Conservation (phyloP, 495 filamentous ascomycete species). For the Neurospora sp. region DNA sequence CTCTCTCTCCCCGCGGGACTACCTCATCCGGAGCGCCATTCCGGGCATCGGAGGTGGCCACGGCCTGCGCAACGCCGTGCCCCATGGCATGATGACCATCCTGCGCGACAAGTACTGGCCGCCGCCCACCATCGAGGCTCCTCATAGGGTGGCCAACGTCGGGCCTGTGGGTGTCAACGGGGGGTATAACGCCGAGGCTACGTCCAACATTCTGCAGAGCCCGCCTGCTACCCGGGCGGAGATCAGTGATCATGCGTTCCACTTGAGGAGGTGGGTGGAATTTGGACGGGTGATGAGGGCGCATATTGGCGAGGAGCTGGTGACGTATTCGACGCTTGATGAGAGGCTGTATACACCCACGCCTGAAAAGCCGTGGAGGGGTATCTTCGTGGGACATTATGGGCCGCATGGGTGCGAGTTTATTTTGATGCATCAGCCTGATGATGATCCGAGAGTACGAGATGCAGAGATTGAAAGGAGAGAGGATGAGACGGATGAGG, state of each 20-base stretch:
- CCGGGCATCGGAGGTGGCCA: background rate
- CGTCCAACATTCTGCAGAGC: slow-evolving; percentile 7
- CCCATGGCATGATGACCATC: slow-evolving; percentile 25
- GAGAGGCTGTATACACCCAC: slow-evolving; percentile 66
- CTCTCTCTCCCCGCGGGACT: background rate
- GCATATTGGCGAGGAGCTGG: slow-evolving; percentile 52
- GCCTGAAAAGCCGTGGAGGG: slow-evolving; percentile 66
- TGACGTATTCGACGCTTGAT: slow-evolving; percentile 69
- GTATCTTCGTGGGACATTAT: slow-evolving; percentile 90
- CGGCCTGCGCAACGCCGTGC: slow-evolving; percentile 30
- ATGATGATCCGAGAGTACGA: slow-evolving; percentile 18
- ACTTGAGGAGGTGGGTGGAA: slow-evolving; percentile 64
- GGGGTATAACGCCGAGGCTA: slow-evolving; percentile 18
- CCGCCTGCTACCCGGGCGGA: slow-evolving; percentile 38
- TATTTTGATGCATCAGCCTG: slow-evolving; percentile 64
- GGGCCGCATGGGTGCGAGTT: slow-evolving; percentile 84
- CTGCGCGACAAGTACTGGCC: slow-evolving; percentile 57
- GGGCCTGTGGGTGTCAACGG: slow-evolving; percentile 20
- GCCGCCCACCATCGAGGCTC: slow-evolving; percentile 55
- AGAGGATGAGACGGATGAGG: slow-evolving; percentile 28
- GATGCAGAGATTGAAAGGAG: slow-evolving; percentile 11
- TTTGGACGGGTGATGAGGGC: slow-evolving; percentile 13
- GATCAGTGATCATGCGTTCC: slow-evolving; percentile 55
- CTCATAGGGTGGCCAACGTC: slow-evolving; percentile 35
- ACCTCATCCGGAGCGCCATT: background rate